These are phyloP conservation scores for Durusdinium trenchii DNA, from an alignment of 73 alveolate species.

Conservation along the genomic window DNA sequence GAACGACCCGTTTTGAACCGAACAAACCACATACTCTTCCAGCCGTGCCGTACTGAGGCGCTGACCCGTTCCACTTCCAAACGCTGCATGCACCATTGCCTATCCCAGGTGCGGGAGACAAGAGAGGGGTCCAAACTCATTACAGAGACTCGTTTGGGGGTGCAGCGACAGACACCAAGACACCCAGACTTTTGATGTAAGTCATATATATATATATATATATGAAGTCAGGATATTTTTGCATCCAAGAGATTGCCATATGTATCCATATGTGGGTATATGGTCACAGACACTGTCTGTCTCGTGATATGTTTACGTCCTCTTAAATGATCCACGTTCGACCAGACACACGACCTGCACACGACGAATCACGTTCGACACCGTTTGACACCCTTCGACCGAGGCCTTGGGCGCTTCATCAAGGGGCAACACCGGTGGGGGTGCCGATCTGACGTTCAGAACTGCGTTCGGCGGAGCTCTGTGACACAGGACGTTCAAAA, in stretches of 20 bases:
- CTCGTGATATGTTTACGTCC: not conserved
- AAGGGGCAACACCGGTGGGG: conserved; percentile 62
- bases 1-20: too few species aligned
- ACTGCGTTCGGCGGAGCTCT: too few species aligned
- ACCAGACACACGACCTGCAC: too few species aligned
- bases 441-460: too few species aligned
- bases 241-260: not conserved
- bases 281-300: not conserved
- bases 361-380: too few species aligned
- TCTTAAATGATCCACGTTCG: not conserved
- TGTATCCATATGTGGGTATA: not conserved
- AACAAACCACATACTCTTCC: too few species aligned
- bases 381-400: not conserved
- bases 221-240: too few species aligned
- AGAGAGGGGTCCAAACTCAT: not conserved
- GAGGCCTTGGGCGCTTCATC: conserved; percentile 79
- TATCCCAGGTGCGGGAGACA: conserved; percentile 42
- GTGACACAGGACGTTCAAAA: too few species aligned
- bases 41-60: conserved; percentile 33
- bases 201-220: too few species aligned
- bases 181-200: not conserved
- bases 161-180: not conserved
- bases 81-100: conserved; percentile 85
- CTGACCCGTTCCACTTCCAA: conserved; percentile 64
- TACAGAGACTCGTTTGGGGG: not conserved